Base-by-base conservation (phyloP, 2,329 filamentous ascomycete species). In the Phyllosticta capitalensis region DNA sequence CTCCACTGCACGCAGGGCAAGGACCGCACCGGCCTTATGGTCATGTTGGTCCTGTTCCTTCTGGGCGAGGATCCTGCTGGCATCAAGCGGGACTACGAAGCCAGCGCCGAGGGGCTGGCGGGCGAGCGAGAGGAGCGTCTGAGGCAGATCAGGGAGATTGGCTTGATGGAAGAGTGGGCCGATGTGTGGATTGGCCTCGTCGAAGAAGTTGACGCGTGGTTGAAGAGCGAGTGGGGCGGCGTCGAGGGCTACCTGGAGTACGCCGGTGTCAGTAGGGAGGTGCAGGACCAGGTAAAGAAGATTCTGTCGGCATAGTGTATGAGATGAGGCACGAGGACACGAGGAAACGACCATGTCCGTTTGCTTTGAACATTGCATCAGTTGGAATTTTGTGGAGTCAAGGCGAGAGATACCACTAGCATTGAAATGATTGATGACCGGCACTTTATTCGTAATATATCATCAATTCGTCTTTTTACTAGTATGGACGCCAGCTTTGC, bases 1-100 rank as follows among this genome's bases (percentile, higher is more conserved):
- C 75, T 94, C 2, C 90, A 95, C 72, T 96, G 91, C 72, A 94
- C 90, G 0, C 90, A 95, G 67, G 91, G 91, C 61, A 96, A 95
- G 70, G 91, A 95, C 68, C 82, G 91, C 1, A 91, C 84, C 1
- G 91, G 91, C 0, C 75, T 95, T 12, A 77, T 89, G 10, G 77
- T 90, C 5, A 76, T 87, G 49, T 75, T 95, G 3, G 72, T 87
- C 0, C 74, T 95, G 20, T 78, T 92, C 66, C 74, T 88, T 10
- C 76, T 88, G 3, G 74, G 68, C 26, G 69, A 88, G 1, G 81
- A 84, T 0, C 61, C 77, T 1, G 69, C 78, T 0, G 86, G 83
- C 1, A 84, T 95, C 50, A 77, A 83, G 58, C 68, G 85, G 63
- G 91, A 95, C 72, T 95, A 95, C 70, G 71, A 80, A 61, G 78